Evolutionary conservation across 108 stramenopile genomes (phyloP).

Genomic region (Aurantiochytrium sp.): DNA sequence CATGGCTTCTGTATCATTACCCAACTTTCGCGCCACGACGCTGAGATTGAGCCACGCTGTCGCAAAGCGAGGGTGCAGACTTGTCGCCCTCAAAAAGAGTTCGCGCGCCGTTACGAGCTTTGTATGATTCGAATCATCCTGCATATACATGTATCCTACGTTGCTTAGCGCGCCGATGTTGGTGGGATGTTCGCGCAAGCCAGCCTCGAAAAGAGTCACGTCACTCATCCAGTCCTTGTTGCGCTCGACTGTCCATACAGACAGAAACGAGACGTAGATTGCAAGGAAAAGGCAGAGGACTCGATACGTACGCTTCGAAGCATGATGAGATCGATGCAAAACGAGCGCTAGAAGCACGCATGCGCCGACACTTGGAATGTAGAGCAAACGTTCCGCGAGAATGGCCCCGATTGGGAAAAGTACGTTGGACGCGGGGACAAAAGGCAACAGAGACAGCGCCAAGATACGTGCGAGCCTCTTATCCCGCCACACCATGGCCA

Average conservation of each 20-base stretch:
- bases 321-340: background rate
- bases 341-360: background rate
- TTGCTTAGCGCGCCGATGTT: conserved; percentile 10
- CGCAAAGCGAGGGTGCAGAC: background rate
- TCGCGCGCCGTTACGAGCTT: background rate
- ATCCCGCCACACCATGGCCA: background rate
- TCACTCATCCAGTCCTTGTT: conserved; percentile 19
- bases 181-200: background rate
- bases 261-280: background rate
- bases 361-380: conserved; percentile 22
- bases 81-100: background rate
- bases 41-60: conserved; percentile 10
- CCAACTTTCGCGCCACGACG: background rate
- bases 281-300: background rate
- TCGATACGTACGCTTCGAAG: background rate
- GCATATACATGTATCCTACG: background rate
- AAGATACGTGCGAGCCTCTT: background rate
- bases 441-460: background rate
- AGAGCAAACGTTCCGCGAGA: conserved; percentile 23
- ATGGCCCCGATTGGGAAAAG: background rate
- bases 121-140: background rate
- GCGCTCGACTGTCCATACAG: background rate
- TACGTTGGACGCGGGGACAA: conserved; percentile 24
- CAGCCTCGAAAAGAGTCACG: background rate
- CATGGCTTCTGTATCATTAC: background rate